phyloP scores from a whole-genome alignment of 179 eudicot species.

The Heliamphora pulchella region DNA sequence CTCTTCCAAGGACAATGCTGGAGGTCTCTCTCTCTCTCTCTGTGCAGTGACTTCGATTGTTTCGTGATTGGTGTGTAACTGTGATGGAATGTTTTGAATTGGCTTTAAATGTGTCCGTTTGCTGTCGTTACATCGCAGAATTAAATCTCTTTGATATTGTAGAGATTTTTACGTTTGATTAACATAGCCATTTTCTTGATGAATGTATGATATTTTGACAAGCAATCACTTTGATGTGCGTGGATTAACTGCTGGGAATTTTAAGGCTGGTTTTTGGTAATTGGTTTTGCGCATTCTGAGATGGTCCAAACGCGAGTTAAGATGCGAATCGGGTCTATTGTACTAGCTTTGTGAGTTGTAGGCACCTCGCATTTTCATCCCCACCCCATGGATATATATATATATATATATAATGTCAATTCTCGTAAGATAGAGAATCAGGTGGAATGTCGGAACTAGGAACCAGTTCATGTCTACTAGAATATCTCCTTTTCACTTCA shows the following conservation, averaged over 20 bases:
- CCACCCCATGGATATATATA: background rate
- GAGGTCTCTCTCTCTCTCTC: constrained; percentile 25
- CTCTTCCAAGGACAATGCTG: constrained; percentile 31
- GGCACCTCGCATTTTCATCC: background rate
- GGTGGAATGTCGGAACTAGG: background rate
- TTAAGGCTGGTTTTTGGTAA: too few relatives aligned
- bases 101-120: background rate
- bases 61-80: background rate
- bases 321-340: background rate
- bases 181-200: background rate
- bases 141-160: background rate
- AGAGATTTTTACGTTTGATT: background rate
- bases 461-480: background rate
- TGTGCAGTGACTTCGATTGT: background rate
- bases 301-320: background rate
- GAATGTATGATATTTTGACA: background rate
- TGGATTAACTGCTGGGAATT: too few relatives aligned
- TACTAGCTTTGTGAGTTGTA: background rate
- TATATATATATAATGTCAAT: background rate
- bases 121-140: background rate
- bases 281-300: background rate
- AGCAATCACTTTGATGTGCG: background rate
- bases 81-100: background rate
- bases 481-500: background rate
- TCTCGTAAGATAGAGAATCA: background rate